Evolutionary conservation across 495 filamentous ascomycete genomes (phyloP), one percentile per base, ranked within the genome.

Genomic region (Penicillium cataractarum): DNA sequence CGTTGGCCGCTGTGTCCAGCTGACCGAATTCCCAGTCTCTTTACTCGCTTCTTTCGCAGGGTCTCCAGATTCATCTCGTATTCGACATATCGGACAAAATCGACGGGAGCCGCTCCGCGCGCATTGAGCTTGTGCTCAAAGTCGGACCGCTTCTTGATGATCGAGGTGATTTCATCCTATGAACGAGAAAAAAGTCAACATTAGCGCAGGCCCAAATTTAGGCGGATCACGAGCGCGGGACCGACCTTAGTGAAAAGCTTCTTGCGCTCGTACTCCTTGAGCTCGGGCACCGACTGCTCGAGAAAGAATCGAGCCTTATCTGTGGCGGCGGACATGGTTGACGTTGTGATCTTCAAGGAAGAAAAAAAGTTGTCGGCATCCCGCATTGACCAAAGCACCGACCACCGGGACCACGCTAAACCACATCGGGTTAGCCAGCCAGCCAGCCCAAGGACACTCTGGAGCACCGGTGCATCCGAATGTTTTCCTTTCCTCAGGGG

Each of bases 291-390:
- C 6, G 90, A 90, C 63, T 92, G 88, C 78, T 99, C 95, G 48
- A 98, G 82, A 73, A 89, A 97, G 77, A 93, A 97, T 29, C 94
- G 90, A 19, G 93, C 94, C 77, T 97, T 98, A 71, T 99, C 96
- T 62, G 89, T 90, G 44, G 92, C 86, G 48, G 84, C 86, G 1
- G 92, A 86, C 93, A 97, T 97, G 55, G 44, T 82, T 64, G 64
- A 35, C 22, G 57, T 31, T 29, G 48, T 67, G 53, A 54, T 54
- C 29, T 37, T 37, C 32, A 27, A 31, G n/a, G 51, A 61, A 66
- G 65, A 68, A 71, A 73, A 77, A 79, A 76, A 68, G 67, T 71
- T 35, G 66, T 76, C 65, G 71, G 65, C 64, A 76, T 77, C 74
- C 74, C 74, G 76, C 76, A 74, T 61, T 51, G 62, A 65, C 64